These are phyloP conservation scores for Populus tomentosa DNA, from an alignment of 441 rosid genomes.

Conservation along the genomic window DNA sequence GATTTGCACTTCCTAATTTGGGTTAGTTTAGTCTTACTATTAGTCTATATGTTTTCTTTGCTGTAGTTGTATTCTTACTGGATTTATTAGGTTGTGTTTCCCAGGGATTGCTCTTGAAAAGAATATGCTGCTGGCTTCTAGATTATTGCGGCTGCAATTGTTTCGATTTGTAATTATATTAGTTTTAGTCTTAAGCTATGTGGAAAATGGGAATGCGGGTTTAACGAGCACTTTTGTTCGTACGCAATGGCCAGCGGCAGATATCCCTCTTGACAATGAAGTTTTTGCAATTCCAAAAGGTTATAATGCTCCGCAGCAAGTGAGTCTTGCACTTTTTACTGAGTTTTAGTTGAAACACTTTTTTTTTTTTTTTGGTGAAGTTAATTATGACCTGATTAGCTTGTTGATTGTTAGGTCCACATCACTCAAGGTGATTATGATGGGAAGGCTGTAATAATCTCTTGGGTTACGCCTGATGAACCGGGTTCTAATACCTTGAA, in stretches of 20 bases:
- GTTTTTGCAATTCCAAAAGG: constrained; percentile 43
- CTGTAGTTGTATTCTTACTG: neutral
- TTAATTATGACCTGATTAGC: neutral
- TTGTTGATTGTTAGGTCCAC: constrained; percentile 47
- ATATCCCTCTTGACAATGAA: constrained; percentile 39
- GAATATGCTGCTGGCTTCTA: neutral
- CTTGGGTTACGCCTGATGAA: constrained; percentile 78
- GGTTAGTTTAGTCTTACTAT: neutral
- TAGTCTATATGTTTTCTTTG: neutral
- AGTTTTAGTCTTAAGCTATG: neutral
- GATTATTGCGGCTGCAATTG: neutral
- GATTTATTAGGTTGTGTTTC: neutral
- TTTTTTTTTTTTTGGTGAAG: neutral
- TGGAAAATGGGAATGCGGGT: constrained; percentile 24
- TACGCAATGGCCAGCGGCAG: constrained; percentile 40
- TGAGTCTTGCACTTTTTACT: constrained; percentile 12
- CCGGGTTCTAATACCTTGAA: constrained; percentile 49
- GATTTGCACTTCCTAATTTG: neutral
- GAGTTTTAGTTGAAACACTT: neutral
- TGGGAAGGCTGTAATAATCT: constrained; percentile 76
- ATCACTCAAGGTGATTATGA: constrained; percentile 90
- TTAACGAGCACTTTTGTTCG: constrained; percentile 35
- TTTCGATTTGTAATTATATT: constrained; percentile 9
- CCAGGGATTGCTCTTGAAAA: neutral
- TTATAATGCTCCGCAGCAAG: constrained; percentile 49